phyloP scores from a whole-genome alignment of 768 basidiomycete species.

The Stropharia rugosoannulata region DNA sequence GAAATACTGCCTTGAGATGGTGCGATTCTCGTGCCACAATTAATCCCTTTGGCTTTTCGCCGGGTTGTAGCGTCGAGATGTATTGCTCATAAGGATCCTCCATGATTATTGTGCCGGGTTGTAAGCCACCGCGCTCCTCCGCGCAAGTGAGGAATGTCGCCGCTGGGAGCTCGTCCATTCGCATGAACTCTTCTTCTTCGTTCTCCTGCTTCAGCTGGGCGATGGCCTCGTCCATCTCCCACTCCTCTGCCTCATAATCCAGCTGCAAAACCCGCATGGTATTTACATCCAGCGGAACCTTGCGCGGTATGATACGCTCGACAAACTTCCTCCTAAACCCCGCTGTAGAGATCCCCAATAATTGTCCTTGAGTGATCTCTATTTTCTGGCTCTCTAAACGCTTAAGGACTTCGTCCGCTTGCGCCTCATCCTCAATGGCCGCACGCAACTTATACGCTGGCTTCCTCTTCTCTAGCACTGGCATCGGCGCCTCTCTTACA shows the following conservation, averaged over 20 bases:
- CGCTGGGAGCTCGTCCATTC: not conserved
- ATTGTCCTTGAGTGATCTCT: not conserved
- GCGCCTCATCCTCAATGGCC: not conserved
- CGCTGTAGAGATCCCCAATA: not conserved
- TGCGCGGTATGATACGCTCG: not conserved
- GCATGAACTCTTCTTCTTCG: not conserved
- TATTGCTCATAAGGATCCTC: conserved; percentile 8
- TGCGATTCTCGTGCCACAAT: conserved; percentile 5
- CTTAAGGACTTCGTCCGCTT: not conserved
- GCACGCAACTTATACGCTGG: not conserved
- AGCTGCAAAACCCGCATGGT: not conserved
- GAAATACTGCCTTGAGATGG: conserved; percentile 2
- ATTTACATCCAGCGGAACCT: not conserved
- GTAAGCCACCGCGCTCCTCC: not conserved
- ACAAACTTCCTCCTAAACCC: not conserved
- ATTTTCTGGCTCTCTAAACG: not conserved
- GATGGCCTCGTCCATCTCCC: not conserved
- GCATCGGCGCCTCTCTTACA: not conserved
- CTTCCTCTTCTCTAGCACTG: not conserved
- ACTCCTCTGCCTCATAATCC: not conserved
- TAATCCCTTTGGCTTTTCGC: not conserved
- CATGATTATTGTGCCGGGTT: not conserved
- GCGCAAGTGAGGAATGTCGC: not conserved
- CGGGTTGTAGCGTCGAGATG: not conserved
- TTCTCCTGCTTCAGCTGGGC: not conserved